A percentile compares a stretch with the other conserved stretches of the same genome.
Evolutionary conservation across 352 stramenopile species (phyloP).

Genomic region (Phytophthora hibernalis): DNA sequence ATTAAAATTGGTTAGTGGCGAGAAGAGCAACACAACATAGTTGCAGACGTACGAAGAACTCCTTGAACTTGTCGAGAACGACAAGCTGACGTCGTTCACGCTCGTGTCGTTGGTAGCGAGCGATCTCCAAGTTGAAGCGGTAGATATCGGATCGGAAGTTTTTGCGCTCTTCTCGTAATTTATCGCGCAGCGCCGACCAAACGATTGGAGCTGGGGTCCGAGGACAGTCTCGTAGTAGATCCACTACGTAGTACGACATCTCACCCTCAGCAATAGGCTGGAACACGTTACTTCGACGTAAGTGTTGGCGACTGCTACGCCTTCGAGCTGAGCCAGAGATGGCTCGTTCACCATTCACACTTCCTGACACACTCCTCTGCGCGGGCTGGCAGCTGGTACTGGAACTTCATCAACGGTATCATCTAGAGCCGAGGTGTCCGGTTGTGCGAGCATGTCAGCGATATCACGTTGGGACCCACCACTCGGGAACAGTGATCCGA

Average conservation of each 20-base stretch:
- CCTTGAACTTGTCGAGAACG: slow-evolving; percentile 71
- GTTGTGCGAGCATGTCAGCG: slow-evolving; percentile 30
- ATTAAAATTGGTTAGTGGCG: slow-evolving; percentile 1
- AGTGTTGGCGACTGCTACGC: slow-evolving; percentile 42
- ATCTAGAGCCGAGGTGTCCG: slow-evolving; percentile 15
- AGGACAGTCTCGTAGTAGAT: slow-evolving; percentile 65
- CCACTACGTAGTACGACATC: slow-evolving; percentile 72
- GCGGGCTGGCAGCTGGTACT: not conserved
- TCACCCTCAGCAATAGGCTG: slow-evolving; percentile 44
- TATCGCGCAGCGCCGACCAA: slow-evolving; percentile 57
- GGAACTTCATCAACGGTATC: slow-evolving; percentile 9
- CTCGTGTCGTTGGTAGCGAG: slow-evolving; percentile 63
- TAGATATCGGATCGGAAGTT: slow-evolving; percentile 70
- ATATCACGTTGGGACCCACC: slow-evolving; percentile 28
- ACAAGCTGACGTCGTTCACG: slow-evolving; percentile 55
- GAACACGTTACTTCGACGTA: slow-evolving; percentile 18
- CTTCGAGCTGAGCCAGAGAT: slow-evolving; percentile 17
- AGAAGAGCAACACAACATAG: not conserved
- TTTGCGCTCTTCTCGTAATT: slow-evolving; percentile 65
- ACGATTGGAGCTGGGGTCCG: slow-evolving; percentile 51
- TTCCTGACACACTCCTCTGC: slow-evolving; percentile 17
- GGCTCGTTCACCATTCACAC: slow-evolving; percentile 9
- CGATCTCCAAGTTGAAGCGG: slow-evolving; percentile 63
- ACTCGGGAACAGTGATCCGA: slow-evolving; percentile 6
- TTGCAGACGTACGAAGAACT: slow-evolving; percentile 63